Evolutionary conservation across 2,329 filamentous ascomycete genomes (phyloP), one percentile per base, ranked within the genome.

Genomic region (Colletotrichum somersetense): DNA sequence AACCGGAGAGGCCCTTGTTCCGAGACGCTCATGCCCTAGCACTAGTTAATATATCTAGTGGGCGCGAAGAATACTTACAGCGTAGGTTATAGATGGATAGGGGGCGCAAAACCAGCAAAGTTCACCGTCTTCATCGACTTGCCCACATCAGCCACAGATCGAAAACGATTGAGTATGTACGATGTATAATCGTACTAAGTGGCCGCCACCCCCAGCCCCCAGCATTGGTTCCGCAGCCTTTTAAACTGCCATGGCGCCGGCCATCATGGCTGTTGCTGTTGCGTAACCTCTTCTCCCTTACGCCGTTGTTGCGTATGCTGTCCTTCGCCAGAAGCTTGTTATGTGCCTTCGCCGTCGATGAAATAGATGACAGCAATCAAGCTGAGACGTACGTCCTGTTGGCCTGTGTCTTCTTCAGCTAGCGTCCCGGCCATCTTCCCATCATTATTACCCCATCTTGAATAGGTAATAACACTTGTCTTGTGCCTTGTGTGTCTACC

Each of bases 1-100:
- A 61, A 42, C 62, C 48, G 46, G 44, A 33, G 38, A n/a, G 18
- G 46, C 66, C 66, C 59, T 64, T 48, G 59, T 69, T 64, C 48
- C 33, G 33, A 16, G n/a, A 23, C 33, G n/a, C 58, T 62, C 58
- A 3, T 44, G 38, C 38, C 62, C 38, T 23, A 20, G 38, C 53
- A 56, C 18, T 35, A 18, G 16, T 30, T 30, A 2, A 0, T n/a
- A 23, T 53, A 26, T 30, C 26, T 20, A 61, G 23, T 46, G 57
- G 42, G 42, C 23, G 26, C 23, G 26, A 46, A 33, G 42, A 35
- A 52, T 26, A 14, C 44, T 16, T 30, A n/a, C n/a, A n/a, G n/a
- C n/a, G n/a, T n/a, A n/a, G n/a, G n/a, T n/a, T n/a, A n/a, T n/a
- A n/a, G n/a, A n/a, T n/a, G n/a, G n/a, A n/a, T n/a, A n/a, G n/a